A percentile compares a stretch with the other conserved stretches of the same genome.
Conservation (phyloP, 805 yeast species). For the Lipomyces kockii region DNA sequence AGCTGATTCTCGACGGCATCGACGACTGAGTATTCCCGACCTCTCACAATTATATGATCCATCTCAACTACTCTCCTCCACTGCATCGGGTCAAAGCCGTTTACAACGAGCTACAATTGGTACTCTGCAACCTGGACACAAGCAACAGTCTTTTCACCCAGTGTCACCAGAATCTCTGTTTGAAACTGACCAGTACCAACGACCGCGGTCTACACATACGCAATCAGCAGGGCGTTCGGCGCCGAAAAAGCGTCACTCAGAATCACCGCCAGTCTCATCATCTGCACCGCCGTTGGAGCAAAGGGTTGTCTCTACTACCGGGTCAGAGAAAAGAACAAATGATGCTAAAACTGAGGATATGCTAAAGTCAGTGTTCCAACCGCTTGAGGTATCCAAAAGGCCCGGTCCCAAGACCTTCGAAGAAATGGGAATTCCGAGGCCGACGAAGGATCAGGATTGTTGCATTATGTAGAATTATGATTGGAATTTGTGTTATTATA, state of each 20-base stretch:
- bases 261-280: not conserved
- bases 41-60: no score
- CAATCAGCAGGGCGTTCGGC: no score
- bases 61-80: no score
- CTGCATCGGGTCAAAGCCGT: no score
- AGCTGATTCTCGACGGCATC: no score
- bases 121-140: no score
- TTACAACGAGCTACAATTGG: no score
- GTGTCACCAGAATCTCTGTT: not conserved
- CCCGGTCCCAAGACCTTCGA: conserved; percentile 44
- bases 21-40: no score
- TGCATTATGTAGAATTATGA: conserved; percentile 39
- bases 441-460: conserved; percentile 42
- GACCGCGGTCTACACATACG: no score
- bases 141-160: not conserved
- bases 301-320: no score
- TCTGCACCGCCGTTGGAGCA: not conserved
- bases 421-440: conserved; percentile 44
- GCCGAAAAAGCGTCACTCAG: not conserved
- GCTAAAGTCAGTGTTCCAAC: conserved; percentile 4
- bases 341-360: not conserved
- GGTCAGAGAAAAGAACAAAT: not conserved
- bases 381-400: conserved; percentile 8
- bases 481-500: not conserved
- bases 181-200: no score